phyloP scores from a whole-genome alignment of 208 protist genomes.

The Crithidia expoeki region DNA sequence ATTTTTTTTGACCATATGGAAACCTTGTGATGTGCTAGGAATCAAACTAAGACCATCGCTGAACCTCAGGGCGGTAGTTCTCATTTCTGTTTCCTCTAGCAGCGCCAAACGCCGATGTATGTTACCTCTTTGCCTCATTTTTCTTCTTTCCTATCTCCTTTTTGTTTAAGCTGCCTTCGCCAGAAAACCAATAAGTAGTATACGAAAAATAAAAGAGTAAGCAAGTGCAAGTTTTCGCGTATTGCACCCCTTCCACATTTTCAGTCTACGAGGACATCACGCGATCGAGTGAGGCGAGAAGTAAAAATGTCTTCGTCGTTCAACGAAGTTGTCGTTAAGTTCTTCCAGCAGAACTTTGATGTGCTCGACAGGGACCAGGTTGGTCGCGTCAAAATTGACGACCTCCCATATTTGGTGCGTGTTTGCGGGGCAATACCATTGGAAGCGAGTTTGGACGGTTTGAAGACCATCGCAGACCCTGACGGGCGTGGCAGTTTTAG shows the following conservation, averaged over 20 bases:
- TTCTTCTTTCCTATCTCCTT: background rate
- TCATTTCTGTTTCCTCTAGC: no score
- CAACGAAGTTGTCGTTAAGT: constrained; percentile 51
- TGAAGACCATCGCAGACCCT: constrained; percentile 65
- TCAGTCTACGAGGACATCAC: no score
- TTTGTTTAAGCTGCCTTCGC: background rate
- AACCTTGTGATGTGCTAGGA: no score
- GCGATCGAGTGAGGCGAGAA: no score
- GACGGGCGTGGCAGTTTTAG: constrained; percentile 66
- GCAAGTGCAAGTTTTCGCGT: no score
- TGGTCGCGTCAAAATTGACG: constrained; percentile 54
- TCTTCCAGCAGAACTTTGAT: constrained; percentile 78
- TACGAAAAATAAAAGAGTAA: no score
- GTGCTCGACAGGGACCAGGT: constrained; percentile 83
- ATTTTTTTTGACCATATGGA: background rate
- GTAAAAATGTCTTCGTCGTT: constrained; percentile 43
- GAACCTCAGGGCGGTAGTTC: no score
- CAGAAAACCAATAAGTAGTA: background rate
- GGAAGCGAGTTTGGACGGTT: constrained; percentile 60
- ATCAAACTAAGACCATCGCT: no score
- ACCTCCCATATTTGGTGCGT: constrained; percentile 66
- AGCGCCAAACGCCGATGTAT: no score
- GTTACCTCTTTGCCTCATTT: no score
- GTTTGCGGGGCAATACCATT: constrained; percentile 76
- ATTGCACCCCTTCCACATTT: no score